Evolutionary conservation across 257 asterid species (phyloP).

Genomic region (Solanum verrucosum): DNA sequence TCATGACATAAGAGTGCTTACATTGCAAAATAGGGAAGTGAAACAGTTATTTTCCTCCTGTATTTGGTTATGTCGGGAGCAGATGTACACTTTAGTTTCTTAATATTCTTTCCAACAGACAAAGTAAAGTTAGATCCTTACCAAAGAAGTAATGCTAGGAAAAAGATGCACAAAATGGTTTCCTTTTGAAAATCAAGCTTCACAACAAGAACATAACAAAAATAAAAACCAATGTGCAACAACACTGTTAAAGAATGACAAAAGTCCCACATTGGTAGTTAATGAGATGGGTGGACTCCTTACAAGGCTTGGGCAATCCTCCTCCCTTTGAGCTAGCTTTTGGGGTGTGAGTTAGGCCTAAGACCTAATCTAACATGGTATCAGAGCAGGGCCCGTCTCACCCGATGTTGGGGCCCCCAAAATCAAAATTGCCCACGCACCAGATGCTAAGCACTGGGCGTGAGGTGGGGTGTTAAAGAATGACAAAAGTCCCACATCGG

Average conservation of each 20-base stretch:
- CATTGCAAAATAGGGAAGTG: background rate
- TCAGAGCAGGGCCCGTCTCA: too few species aligned
- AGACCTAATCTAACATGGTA: too few species aligned
- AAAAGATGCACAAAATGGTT: background rate
- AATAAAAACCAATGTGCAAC: background rate
- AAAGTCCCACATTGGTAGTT: too few species aligned
- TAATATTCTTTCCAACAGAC: background rate
- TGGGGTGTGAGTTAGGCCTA: too few species aligned
- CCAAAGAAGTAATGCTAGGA: background rate
- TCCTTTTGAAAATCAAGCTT: background rate
- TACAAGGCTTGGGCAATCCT: too few species aligned
- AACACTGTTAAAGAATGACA: background rate
- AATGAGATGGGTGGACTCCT: too few species aligned
- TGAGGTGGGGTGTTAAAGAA: too few species aligned
- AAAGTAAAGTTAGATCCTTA: background rate
- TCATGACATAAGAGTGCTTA: background rate
- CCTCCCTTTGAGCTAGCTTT: too few species aligned
- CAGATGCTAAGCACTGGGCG: too few species aligned
- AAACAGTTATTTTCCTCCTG: background rate
- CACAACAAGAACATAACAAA: background rate
- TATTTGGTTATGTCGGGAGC: background rate
- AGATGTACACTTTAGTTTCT: background rate
- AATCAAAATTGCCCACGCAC: too few species aligned
- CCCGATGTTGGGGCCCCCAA: too few species aligned
- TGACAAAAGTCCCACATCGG: too few species aligned